Evolutionary conservation across 2,329 filamentous ascomycete species (phyloP).

Genomic region (Didymella exigua): DNA sequence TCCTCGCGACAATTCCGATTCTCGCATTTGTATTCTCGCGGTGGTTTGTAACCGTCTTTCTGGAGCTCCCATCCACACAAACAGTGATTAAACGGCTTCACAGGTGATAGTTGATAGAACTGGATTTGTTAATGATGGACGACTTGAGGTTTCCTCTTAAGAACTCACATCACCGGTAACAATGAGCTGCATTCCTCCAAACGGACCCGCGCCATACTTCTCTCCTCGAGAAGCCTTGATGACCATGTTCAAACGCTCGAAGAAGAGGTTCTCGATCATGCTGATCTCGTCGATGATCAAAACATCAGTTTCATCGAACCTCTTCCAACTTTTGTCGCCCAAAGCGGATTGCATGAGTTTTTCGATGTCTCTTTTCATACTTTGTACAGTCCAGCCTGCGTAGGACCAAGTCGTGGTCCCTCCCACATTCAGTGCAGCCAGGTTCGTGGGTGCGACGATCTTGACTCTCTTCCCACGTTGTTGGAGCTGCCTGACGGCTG

Average conservation of each 20-base stretch:
- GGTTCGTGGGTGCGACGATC: conserved; percentile 65
- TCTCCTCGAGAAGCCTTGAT: conserved; percentile 50
- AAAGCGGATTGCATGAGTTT: conserved; percentile 42
- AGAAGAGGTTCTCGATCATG: conserved; percentile 64
- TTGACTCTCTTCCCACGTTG: conserved; percentile 49
- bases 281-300: conserved; percentile 70
- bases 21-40: conserved; percentile 22
- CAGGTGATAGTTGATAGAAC: conserved; percentile 58
- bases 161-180: conserved; percentile 59
- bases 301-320: conserved; percentile 55
- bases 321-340: conserved; percentile 36
- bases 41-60: conserved; percentile 13
- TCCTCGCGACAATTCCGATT: conserved; percentile 40
- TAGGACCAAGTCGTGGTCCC: conserved; percentile 64
- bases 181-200: conserved; percentile 60
- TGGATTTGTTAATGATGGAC: conserved; percentile 1
- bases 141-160: background rate
- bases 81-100: conserved; percentile 62
- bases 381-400: conserved; percentile 60
- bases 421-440: conserved; percentile 62
- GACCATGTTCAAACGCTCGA: conserved; percentile 57
- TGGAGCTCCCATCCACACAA: conserved; percentile 54
- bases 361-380: conserved; percentile 51
- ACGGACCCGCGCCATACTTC: conserved; percentile 30
- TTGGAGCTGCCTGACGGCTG: conserved; percentile 52